Evolutionary conservation across 495 filamentous ascomycete species (phyloP).

Genomic region (Aspergillus homomorphus): DNA sequence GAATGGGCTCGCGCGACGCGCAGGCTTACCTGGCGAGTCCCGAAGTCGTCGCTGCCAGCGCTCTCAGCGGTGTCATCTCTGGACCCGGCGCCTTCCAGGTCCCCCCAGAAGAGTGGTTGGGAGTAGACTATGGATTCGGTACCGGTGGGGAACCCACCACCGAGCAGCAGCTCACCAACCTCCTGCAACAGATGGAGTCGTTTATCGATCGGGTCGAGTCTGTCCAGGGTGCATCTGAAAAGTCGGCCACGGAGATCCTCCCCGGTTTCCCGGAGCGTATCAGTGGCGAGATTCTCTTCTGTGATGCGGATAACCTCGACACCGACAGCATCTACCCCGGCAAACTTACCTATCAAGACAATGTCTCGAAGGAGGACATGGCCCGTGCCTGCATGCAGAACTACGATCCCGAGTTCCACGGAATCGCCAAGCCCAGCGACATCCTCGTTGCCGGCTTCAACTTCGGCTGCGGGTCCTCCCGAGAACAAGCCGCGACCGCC

Average conservation of each 20-base stretch:
- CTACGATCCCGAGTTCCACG: slow-evolving; percentile 71
- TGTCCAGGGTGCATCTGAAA: slow-evolving; percentile 9
- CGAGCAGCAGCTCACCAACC: neutral
- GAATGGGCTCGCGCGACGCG: slow-evolving; percentile 81
- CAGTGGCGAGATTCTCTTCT: slow-evolving; percentile 53
- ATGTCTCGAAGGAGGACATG: slow-evolving; percentile 72
- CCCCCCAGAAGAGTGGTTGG: slow-evolving; percentile 58
- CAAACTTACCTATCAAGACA: slow-evolving; percentile 87
- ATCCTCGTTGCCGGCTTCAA: slow-evolving; percentile 87
- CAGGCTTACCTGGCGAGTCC: slow-evolving; percentile 88
- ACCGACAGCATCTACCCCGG: slow-evolving; percentile 79
- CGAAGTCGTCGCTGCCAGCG: slow-evolving; percentile 88
- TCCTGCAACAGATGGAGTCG: neutral
- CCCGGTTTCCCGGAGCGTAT: slow-evolving; percentile 53
- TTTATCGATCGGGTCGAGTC: neutral
- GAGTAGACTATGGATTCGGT: slow-evolving; percentile 68
- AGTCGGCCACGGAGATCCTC: slow-evolving; percentile 42
- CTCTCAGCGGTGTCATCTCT: slow-evolving; percentile 70
- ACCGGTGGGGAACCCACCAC: slow-evolving; percentile 59
- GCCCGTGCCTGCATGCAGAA: slow-evolving; percentile 44
- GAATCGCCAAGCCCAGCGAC: slow-evolving; percentile 60
- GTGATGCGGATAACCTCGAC: slow-evolving; percentile 54
- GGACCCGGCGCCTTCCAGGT: slow-evolving; percentile 79
- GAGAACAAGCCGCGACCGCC: slow-evolving; percentile 88
- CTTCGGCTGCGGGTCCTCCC: slow-evolving; percentile 78